phyloP scores from a whole-genome alignment of 148 eudicot genomes.

The Gaultheria prostrata region DNA sequence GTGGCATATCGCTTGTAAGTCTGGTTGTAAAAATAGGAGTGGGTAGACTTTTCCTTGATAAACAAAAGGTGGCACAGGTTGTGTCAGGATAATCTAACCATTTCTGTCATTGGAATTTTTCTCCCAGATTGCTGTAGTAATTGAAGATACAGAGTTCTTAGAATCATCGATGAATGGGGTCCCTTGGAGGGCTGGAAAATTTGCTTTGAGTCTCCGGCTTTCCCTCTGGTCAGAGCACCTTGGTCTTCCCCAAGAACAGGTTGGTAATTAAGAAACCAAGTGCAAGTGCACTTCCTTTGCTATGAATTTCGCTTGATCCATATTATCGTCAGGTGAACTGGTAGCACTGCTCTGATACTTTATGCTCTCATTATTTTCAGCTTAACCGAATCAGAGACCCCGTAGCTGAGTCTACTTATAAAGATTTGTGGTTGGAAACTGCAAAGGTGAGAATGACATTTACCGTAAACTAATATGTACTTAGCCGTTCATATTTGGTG shows the following conservation, averaged over 20 bases:
- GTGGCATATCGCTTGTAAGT: too few relatives aligned
- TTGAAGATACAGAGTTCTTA: slow-evolving; percentile 73
- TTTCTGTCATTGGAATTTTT: neutral
- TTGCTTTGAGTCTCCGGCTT: slow-evolving; percentile 66
- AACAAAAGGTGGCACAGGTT: neutral
- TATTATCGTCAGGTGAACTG: neutral
- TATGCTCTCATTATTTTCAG: slow-evolving; percentile 35
- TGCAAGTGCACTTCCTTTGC: neutral
- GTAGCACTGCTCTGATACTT: neutral
- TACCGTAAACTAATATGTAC: neutral
- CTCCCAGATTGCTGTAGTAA: slow-evolving; percentile 67
- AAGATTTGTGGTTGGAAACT: slow-evolving; percentile 66
- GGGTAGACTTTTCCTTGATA: neutral
- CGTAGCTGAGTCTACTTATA: slow-evolving; percentile 61
- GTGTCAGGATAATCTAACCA: neutral
- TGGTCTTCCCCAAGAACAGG: slow-evolving; percentile 71
- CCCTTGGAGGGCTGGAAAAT: slow-evolving; percentile 91
- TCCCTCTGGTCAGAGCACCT: slow-evolving; percentile 97
- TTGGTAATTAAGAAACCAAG: slow-evolving; percentile 25
- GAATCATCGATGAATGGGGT: slow-evolving; percentile 83
- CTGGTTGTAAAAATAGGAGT: too few relatives aligned
- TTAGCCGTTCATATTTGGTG: neutral
- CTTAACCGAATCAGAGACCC: slow-evolving; percentile 69
- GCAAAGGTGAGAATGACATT: slow-evolving; percentile 53
- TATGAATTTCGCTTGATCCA: neutral